A percentile compares a stretch with the other conserved stretches of the same genome.
Conservation (phyloP, 139 green algal species). For the Tetraselmis chui region DNA sequence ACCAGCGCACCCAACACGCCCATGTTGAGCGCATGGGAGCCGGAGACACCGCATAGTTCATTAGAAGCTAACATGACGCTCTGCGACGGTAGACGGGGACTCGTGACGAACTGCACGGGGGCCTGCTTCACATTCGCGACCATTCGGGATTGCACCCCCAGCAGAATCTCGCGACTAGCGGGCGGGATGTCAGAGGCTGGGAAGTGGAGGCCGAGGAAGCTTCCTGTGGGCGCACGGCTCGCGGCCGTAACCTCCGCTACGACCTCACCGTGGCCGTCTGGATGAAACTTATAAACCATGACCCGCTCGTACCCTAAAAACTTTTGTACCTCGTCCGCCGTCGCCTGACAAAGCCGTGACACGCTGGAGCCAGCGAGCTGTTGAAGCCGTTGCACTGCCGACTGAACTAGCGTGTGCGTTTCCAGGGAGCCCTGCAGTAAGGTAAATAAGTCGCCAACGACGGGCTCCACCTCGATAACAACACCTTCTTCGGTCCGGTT, state of each 20-base stretch:
- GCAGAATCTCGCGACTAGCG: not conserved
- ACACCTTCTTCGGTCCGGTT: not conserved
- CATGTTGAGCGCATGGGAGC: constrained; percentile 36
- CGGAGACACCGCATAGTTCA: constrained; percentile 13
- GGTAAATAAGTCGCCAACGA: not conserved
- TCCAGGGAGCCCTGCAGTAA: not conserved
- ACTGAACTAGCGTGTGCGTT: not conserved
- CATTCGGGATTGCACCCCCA: not conserved
- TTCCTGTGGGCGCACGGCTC: constrained; percentile 13
- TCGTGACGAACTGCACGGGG: not conserved
- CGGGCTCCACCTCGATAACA: not conserved
- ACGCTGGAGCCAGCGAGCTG: not conserved
- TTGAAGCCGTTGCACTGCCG: not conserved
- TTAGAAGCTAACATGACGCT: not conserved
- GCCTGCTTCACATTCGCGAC: constrained; percentile 22
- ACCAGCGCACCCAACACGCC: constrained; percentile 30
- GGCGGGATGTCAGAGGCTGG: constrained; percentile 37
- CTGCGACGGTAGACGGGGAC: not conserved
- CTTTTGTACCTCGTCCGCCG: constrained; percentile 27
- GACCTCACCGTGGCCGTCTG: constrained; percentile 36
- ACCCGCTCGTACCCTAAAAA: constrained; percentile 34
- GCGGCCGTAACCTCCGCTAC: constrained; percentile 24
- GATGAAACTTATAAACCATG: constrained; percentile 40
- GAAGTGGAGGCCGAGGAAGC: constrained; percentile 38
- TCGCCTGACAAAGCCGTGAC: constrained; percentile 6